phyloP scores from a whole-genome alignment of 2,329 filamentous ascomycete species.

The Alternaria alternata region DNA sequence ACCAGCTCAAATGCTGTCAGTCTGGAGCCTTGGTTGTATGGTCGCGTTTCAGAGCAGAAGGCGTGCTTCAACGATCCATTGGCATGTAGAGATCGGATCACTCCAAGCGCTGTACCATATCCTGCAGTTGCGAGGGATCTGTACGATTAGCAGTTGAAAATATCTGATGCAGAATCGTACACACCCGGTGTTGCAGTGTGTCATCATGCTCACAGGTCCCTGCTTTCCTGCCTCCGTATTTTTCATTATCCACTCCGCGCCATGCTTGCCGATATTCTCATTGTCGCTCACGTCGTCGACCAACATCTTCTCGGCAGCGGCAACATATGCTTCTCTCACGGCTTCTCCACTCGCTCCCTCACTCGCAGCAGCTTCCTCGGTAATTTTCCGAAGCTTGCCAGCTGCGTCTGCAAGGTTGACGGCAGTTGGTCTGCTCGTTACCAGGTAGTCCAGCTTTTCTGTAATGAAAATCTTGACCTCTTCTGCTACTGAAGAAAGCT shows the following conservation, averaged over 20 bases:
- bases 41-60: conserved; percentile 95
- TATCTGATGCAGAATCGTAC: not conserved
- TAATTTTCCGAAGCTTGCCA: conserved; percentile 73
- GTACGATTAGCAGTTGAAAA: conserved; percentile 28
- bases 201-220: conserved; percentile 79
- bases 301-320: conserved; percentile 85
- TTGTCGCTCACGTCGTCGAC: conserved; percentile 89
- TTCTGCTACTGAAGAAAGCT: conserved; percentile 62
- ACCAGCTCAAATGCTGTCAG: conserved; percentile 97
- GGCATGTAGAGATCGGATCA: conserved; percentile 82
- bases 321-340: conserved; percentile 75
- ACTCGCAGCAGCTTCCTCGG: conserved; percentile 60
- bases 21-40: conserved; percentile 96
- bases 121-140: conserved; percentile 93
- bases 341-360: conserved; percentile 57
- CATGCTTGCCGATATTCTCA: conserved; percentile 80
- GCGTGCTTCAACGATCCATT: conserved; percentile 76
- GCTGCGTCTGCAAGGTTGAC: conserved; percentile 95
- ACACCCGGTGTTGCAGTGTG: conserved; percentile 96
- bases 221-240: conserved; percentile 62
- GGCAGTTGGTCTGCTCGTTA: conserved; percentile 89
- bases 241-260: conserved; percentile 80
- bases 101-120: conserved; percentile 95
- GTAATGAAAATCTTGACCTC: conserved; percentile 74
- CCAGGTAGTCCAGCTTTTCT: conserved; percentile 82